These are phyloP conservation scores for Mycena filopes DNA, from an alignment of 768 basidiomycete species.

Conservation along the genomic window DNA sequence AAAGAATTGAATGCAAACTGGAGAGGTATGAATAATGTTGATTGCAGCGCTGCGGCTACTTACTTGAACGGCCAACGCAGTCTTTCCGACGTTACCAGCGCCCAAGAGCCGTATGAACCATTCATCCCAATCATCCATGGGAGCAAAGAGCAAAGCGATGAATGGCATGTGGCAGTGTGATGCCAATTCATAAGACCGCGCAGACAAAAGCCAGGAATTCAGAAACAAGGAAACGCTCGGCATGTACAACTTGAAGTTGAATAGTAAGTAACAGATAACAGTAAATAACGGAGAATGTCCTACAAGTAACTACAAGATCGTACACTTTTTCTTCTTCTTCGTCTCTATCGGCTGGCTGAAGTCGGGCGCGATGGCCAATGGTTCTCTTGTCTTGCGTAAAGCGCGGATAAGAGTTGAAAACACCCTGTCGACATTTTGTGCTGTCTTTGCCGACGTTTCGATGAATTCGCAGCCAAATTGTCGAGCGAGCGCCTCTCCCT, in stretches of 20 bases:
- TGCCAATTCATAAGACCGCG: too few species aligned
- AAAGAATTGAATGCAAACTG: constrained; percentile 97
- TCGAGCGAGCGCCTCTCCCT: constrained; percentile 84
- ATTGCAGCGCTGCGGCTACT: constrained; percentile 39
- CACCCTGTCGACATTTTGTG: constrained; percentile 89
- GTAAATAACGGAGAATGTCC: constrained; percentile 82
- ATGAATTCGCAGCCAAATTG: constrained; percentile 92
- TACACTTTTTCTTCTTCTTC: constrained; percentile 62
- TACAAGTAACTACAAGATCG: constrained; percentile 81
- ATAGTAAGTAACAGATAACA: constrained; percentile 75
- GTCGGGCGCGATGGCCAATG: constrained; percentile 50
- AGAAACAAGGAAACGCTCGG: too few species aligned
- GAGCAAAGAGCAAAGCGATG: too few species aligned
- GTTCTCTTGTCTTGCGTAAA: constrained; percentile 76
- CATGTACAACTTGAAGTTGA: too few species aligned
- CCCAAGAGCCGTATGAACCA: too few species aligned
- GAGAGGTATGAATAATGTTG: background rate
- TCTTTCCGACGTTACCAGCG: constrained; percentile 98
- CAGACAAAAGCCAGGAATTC: too few species aligned
- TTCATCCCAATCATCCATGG: constrained; percentile 95
- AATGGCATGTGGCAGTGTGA: too few species aligned
- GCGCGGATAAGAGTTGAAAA: constrained; percentile 90
- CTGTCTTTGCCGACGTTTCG: constrained; percentile 97
- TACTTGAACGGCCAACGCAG: constrained; percentile 94
- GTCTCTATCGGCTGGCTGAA: constrained; percentile 53